Percentiles rank a stretch among this genome's conserved stretches.
Evolutionary conservation across 2,329 filamentous ascomycete species (phyloP).

Genomic region (Curvularia spicifera): DNA sequence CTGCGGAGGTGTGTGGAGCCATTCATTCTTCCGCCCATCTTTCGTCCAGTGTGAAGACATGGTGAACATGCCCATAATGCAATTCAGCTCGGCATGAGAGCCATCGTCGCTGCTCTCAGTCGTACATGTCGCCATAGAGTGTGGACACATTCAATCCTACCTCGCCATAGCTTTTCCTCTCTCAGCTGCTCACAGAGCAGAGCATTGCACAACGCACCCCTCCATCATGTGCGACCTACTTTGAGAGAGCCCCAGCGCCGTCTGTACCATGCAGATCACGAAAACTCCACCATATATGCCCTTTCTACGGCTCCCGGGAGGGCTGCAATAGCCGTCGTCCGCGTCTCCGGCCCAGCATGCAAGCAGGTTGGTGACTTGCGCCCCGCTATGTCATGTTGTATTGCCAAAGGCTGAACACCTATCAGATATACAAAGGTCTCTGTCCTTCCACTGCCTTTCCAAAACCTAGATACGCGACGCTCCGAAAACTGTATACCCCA

Average conservation of each 20-base stretch:
- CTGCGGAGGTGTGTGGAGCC: conserved; percentile 11
- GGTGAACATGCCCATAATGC: conserved; percentile 24
- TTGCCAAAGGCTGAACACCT: conserved; percentile 2
- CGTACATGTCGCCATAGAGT: conserved; percentile 7
- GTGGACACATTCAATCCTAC: not conserved
- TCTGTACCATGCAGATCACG: conserved; percentile 20
- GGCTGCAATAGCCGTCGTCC: conserved; percentile 88
- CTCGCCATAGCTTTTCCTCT: not conserved
- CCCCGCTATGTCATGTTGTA: not conserved
- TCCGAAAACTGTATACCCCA: conserved; percentile 76
- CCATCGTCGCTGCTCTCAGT: conserved; percentile 27
- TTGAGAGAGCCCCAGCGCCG: conserved; percentile 25
- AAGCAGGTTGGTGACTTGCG: conserved; percentile 58
- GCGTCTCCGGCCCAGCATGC: conserved; percentile 82
- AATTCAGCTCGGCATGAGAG: conserved; percentile 46
- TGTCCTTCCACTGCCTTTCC: conserved; percentile 64
- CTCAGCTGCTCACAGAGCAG: not conserved
- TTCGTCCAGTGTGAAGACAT: not conserved
- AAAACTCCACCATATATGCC: conserved; percentile 78
- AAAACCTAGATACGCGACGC: conserved; percentile 68
- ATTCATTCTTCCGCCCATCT: not conserved
- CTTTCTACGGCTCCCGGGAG: conserved; percentile 84
- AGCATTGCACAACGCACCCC: conserved; percentile 7
- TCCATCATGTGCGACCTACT: conserved; percentile 13
- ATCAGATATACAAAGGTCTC: conserved; percentile 68